A percentile compares a stretch with the other conserved stretches of the same genome.
phyloP scores from a whole-genome alignment of 2,329 filamentous ascomycete genomes.

The Talaromyces amestolkiae region DNA sequence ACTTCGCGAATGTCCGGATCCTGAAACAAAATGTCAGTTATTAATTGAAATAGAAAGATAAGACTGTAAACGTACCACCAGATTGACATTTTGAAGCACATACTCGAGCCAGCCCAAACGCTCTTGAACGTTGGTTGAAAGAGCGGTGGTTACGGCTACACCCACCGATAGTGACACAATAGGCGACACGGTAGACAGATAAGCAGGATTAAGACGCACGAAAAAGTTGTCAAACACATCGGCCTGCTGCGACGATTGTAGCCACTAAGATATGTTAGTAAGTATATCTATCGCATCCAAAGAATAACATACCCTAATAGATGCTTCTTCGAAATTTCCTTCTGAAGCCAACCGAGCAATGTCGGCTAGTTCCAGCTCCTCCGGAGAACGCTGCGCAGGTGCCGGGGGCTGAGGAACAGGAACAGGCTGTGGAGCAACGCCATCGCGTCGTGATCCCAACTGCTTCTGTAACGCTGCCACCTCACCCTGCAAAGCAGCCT shows the following conservation, averaged over 20 bases:
- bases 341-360: slow-evolving; percentile 42
- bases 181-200: slow-evolving; percentile 55
- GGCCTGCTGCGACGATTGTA: slow-evolving; percentile 59
- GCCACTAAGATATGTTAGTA: slow-evolving; percentile 48
- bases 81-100: slow-evolving; percentile 55
- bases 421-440: slow-evolving; percentile 24
- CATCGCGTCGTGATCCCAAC: slow-evolving; percentile 18
- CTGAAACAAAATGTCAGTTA: slow-evolving; percentile 29
- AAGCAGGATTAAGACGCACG: slow-evolving; percentile 56
- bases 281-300: slow-evolving; percentile 3
- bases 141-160: slow-evolving; percentile 58
- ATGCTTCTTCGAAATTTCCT: slow-evolving; percentile 45
- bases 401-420: slow-evolving; percentile 20
- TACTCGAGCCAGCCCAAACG: slow-evolving; percentile 60
- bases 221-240: slow-evolving; percentile 64
- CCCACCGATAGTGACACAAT: slow-evolving; percentile 61
- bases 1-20: slow-evolving; percentile 57
- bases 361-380: slow-evolving; percentile 43
- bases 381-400: slow-evolving; percentile 29
- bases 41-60: neutral
- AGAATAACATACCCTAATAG: slow-evolving; percentile 40
- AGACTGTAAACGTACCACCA: slow-evolving; percentile 43
- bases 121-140: slow-evolving; percentile 53
- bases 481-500: slow-evolving; percentile 43
- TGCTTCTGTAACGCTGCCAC: slow-evolving; percentile 38